A percentile compares a stretch with the other conserved stretches of the same genome.
Conservation (phyloP, 2,329 filamentous ascomycete genomes). For the Nannizzia gypsea region DNA sequence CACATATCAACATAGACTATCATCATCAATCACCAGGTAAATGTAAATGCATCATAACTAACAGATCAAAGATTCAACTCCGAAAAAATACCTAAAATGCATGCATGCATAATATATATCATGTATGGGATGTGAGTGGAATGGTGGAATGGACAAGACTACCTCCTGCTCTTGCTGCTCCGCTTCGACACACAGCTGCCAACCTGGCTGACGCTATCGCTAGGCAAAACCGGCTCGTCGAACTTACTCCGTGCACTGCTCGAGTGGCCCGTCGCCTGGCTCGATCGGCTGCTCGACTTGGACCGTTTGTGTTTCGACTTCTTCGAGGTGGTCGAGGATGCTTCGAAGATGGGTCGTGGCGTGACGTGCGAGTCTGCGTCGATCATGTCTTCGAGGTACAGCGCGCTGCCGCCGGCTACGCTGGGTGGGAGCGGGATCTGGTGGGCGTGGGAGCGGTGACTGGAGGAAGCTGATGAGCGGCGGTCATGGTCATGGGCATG, state of each 20-base stretch:
- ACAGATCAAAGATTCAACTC: neutral
- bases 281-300: conserved; percentile 6
- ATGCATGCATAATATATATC: too few species aligned
- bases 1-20: neutral
- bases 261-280: conserved; percentile 5
- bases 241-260: conserved; percentile 21
- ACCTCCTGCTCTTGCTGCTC: conserved; percentile 9
- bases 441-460: conserved; percentile 15
- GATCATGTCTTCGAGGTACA: conserved; percentile 17
- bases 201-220: conserved; percentile 32
- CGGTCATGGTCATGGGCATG: too few species aligned
- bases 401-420: conserved; percentile 20
- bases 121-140: too few species aligned
- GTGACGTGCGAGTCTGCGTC: conserved; percentile 49
- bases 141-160: neutral
- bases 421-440: conserved; percentile 25
- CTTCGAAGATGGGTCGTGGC: conserved; percentile 19
- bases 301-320: conserved; percentile 14
- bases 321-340: conserved; percentile 18
- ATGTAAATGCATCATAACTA: too few species aligned
- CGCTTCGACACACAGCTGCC: conserved; percentile 16
- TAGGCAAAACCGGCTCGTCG: conserved; percentile 28
- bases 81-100: neutral
- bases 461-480: conserved; percentile 1
- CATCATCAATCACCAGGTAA: too few species aligned